Evolutionary conservation across 129 eudicot genomes (phyloP), one percentile per base, ranked within the genome.

Genomic region (Lonicera japonica): DNA sequence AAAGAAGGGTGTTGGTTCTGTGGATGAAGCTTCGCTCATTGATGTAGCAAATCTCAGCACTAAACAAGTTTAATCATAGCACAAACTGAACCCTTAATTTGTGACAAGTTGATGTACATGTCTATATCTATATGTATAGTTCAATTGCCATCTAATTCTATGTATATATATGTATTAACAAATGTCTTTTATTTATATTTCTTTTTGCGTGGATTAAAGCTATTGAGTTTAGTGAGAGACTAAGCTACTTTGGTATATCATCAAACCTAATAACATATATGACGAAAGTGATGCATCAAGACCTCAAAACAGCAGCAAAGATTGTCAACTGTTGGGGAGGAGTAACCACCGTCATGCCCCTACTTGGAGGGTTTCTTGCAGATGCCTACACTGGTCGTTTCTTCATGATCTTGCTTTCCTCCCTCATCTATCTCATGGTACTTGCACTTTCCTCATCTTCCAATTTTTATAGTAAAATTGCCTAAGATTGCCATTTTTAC

Each of bases 351-450:
- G 56, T 77, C 60, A 64, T 75, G 75, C 95, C 95, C 9, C 57
- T 86, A 13, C 66, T 86, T 18, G 95, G 95, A 20, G 95, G 74
- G 4, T 82, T 82, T 48, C 39, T 86, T 1, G 95, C 95, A 4
- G 87, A 86, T 70, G 77, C 95, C 29, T 86, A 82, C 48, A 39
- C 65, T 14, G 95, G 87, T 56, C 73, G 82, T 56, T 86, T 76
- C 74, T 34, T 63, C 51, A 86, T 70, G 46, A 67, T 86, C 58
- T 24, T 86, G 34, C 24, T 70, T 63, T 82, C 89, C 0, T 76
- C 90, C 50, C 10, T 66, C 47, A 24, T 86, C 55, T 86, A 86
- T 60, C 68, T 86, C 63, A 19, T 77, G 73, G 90, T 86, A 77
- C n/a, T n/a, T n/a, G n/a, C n/a, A n/a, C n/a, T n/a, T n/a, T n/a